phyloP scores from a whole-genome alignment of 2,329 filamentous ascomycete genomes.

The Aureobasidium zeae region DNA sequence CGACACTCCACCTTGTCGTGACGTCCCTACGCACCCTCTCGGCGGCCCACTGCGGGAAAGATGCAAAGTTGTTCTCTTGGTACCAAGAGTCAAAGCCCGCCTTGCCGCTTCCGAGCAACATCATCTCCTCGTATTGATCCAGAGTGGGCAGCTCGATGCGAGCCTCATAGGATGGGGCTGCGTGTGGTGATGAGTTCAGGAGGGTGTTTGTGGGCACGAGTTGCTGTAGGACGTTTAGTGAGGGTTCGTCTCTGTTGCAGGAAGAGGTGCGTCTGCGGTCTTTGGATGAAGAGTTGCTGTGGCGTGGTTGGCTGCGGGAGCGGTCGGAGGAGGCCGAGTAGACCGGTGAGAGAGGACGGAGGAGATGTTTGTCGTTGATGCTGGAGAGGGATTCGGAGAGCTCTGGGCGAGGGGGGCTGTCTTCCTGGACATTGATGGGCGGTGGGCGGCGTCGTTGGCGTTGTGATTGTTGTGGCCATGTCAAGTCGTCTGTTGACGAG shows the following conservation, averaged over 20 bases:
- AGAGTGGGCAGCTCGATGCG: slow-evolving; percentile 11
- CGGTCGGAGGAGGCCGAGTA: slow-evolving; percentile 20
- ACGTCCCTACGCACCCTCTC: slow-evolving; percentile 14
- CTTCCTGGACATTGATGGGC: slow-evolving; percentile 17
- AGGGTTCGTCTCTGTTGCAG: slow-evolving; percentile 25
- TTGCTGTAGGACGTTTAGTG: slow-evolving; percentile 32
- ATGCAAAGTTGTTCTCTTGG: slow-evolving; percentile 1
- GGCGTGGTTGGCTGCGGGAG: neutral
- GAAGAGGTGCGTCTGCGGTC: slow-evolving; percentile 18
- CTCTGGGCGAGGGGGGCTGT: slow-evolving; percentile 18
- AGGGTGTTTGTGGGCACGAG: slow-evolving; percentile 25
- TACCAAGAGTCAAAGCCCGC: slow-evolving; percentile 13
- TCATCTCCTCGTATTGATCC: slow-evolving; percentile 9
- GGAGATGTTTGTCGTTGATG: slow-evolving; percentile 14
- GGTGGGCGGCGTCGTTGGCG: slow-evolving; percentile 18
- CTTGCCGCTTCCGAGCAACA: slow-evolving; percentile 9
- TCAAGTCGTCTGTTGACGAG: slow-evolving; percentile 18
- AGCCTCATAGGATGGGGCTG: slow-evolving; percentile 10
- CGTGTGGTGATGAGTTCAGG: slow-evolving; percentile 2
- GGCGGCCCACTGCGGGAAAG: slow-evolving; percentile 13
- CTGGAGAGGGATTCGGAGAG: slow-evolving; percentile 18
- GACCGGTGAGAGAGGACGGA: slow-evolving; percentile 22
- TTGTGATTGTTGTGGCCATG: no score
- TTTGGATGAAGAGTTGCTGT: slow-evolving; percentile 2
- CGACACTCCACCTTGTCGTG: slow-evolving; percentile 11